Evolutionary conservation across 345 rosid species (phyloP).

Genomic region (Erucastrum elatum): DNA sequence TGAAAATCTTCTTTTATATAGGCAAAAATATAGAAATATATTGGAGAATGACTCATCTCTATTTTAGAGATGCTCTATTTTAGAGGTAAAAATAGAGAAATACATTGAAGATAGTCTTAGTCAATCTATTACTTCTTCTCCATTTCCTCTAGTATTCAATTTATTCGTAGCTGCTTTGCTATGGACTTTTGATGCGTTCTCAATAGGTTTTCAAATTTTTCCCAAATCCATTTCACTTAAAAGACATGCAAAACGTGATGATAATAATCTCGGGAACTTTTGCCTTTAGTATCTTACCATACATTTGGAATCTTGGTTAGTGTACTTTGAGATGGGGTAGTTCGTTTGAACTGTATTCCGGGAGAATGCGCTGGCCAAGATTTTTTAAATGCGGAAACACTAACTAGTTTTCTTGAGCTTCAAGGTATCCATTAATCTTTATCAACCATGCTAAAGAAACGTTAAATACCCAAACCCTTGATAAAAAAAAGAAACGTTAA

Average conservation of each 20-base stretch:
- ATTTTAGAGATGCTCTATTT: too few relatives aligned
- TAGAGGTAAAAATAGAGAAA: too few relatives aligned
- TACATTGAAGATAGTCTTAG: too few relatives aligned
- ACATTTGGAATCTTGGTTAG: neutral
- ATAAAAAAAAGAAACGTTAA: too few relatives aligned
- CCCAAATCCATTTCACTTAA: neutral
- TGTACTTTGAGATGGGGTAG: neutral
- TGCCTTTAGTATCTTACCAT: neutral
- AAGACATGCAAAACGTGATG: neutral
- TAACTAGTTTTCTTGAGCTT: slow-evolving; percentile 3
- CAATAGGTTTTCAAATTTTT: neutral
- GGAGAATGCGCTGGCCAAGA: neutral
- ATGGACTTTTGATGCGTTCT: neutral
- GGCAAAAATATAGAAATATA: too few relatives aligned
- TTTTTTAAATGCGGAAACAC: neutral
- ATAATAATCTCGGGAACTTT: neutral
- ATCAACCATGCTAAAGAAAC: neutral
- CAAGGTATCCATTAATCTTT: slow-evolving; percentile 1
- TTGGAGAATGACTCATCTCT: too few relatives aligned
- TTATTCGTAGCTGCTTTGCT: neutral
- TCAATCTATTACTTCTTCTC: neutral
- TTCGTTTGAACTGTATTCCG: neutral
- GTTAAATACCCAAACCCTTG: too few relatives aligned
- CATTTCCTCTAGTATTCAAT: neutral
- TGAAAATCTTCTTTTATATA: too few relatives aligned